A percentile compares a stretch with the other conserved stretches of the same genome.
phyloP scores from a whole-genome alignment of 805 yeast species.

The Monosporozyma aquatica region DNA sequence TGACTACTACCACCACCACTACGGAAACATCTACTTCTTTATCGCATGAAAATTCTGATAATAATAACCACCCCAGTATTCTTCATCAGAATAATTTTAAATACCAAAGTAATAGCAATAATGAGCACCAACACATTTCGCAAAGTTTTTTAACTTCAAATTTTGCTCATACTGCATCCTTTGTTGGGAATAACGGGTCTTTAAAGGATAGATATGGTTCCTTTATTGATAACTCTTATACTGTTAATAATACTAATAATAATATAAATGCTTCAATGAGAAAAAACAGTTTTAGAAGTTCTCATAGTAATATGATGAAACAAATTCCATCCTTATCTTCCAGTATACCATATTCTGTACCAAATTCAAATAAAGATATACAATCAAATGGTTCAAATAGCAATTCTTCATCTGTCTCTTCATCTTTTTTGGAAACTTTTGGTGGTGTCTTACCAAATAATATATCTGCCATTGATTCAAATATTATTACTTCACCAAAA shows the following conservation, averaged over 20 bases:
- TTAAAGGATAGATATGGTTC: constrained; percentile 19
- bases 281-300: constrained; percentile 49
- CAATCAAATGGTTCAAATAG: constrained; percentile 15
- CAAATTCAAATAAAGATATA: constrained; percentile 43
- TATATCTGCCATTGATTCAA: constrained; percentile 40
- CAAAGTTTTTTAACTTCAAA: constrained; percentile 28
- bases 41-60: not conserved
- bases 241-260: too few relatives aligned
- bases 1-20: constrained; percentile 10
- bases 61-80: not conserved
- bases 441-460: constrained; percentile 35
- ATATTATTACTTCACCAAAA: constrained; percentile 62
- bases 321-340: constrained; percentile 41
- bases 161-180: constrained; percentile 31
- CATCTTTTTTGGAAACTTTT: constrained; percentile 29
- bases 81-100: not conserved
- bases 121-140: constrained; percentile 3
- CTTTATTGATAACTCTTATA: constrained; percentile 14
- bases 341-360: constrained; percentile 62
- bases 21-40: constrained; percentile 4
- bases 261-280: constrained; percentile 1
- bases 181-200: constrained; percentile 17
- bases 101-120: not conserved
- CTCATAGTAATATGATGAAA: constrained; percentile 7
- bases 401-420: constrained; percentile 27